phyloP scores from a whole-genome alignment of 371 early-diverging fungal species.

The Smittium culicis region DNA sequence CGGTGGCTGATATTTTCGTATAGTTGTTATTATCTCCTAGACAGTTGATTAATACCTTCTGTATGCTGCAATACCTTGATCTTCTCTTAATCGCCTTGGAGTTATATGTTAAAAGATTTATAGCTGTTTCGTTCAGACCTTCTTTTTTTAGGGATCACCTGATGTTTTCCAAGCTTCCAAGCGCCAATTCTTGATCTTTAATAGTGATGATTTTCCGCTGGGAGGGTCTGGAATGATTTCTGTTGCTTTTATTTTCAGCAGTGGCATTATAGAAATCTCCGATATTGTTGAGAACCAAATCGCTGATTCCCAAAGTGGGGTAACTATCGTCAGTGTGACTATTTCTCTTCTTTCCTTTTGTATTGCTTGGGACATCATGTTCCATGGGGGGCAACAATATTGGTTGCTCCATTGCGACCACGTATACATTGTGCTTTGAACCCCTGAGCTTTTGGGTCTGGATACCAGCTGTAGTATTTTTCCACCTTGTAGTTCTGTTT shows the following conservation, averaged over 20 bases:
- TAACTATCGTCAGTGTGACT: background rate
- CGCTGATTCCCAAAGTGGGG: background rate
- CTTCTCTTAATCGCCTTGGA: background rate
- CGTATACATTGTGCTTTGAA: background rate
- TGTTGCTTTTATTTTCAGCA: background rate
- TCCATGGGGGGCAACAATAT: background rate
- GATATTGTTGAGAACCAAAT: background rate
- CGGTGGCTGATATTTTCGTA: background rate
- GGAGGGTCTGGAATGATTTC: background rate
- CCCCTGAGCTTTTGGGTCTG: background rate
- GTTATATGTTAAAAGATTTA: background rate
- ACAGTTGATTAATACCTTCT: background rate
- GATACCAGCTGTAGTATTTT: background rate
- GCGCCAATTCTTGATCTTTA: background rate
- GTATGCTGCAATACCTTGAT: background rate
- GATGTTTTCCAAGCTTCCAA: background rate
- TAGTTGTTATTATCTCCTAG: background rate
- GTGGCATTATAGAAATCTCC: background rate
- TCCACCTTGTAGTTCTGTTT: background rate
- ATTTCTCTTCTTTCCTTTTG: background rate
- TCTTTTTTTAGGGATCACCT: background rate
- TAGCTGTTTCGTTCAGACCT: background rate
- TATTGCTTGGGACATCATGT: background rate
- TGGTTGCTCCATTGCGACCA: background rate
- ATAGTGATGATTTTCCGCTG: background rate